These are phyloP conservation scores for Cryphonectria carpinicola DNA, from an alignment of 2,329 filamentous ascomycete species.

Conservation along the genomic window DNA sequence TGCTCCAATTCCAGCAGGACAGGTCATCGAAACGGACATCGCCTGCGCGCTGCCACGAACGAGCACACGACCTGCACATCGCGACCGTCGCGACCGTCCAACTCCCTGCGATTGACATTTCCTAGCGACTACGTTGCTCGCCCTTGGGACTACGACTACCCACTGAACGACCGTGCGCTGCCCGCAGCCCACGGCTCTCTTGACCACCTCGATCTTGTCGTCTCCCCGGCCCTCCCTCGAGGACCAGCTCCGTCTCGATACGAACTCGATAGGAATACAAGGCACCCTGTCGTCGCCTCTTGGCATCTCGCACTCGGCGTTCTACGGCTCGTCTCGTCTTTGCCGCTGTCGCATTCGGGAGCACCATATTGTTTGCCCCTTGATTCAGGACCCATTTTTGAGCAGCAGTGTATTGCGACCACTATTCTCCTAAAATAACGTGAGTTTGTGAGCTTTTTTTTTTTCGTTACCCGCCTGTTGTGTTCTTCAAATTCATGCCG, in stretches of 20 bases:
- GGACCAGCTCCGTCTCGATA: slow-evolving; percentile 7
- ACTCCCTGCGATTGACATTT: slow-evolving; percentile 19
- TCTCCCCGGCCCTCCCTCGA: slow-evolving; percentile 7
- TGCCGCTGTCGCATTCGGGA: slow-evolving; percentile 17
- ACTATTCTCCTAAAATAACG: slow-evolving; percentile 15
- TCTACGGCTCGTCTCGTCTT: slow-evolving; percentile 16
- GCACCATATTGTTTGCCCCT: slow-evolving; percentile 5
- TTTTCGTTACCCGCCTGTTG: not conserved
- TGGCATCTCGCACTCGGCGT: slow-evolving; percentile 10
- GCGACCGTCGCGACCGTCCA: slow-evolving; percentile 13
- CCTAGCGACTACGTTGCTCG: slow-evolving; percentile 14
- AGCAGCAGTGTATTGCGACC: slow-evolving; percentile 19
- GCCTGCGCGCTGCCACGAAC: slow-evolving; percentile 21
- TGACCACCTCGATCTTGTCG: not conserved
- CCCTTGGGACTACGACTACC: slow-evolving; percentile 14
- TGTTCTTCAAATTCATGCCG: slow-evolving; percentile 8
- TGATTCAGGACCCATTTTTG: slow-evolving; percentile 4
- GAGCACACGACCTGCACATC: slow-evolving; percentile 15
- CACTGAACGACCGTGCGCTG: not conserved
- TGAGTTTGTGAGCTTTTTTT: slow-evolving; percentile 19
- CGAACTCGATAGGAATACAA: slow-evolving; percentile 9
- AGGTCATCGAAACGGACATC: not conserved
- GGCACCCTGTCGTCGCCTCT: slow-evolving; percentile 4
- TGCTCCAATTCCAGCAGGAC: not conserved
- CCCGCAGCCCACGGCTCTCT: slow-evolving; percentile 6